Percentiles rank a stretch among this genome's conserved stretches.
Conservation (phyloP, 2,329 filamentous ascomycete genomes). For the Pyricularia sp. region DNA sequence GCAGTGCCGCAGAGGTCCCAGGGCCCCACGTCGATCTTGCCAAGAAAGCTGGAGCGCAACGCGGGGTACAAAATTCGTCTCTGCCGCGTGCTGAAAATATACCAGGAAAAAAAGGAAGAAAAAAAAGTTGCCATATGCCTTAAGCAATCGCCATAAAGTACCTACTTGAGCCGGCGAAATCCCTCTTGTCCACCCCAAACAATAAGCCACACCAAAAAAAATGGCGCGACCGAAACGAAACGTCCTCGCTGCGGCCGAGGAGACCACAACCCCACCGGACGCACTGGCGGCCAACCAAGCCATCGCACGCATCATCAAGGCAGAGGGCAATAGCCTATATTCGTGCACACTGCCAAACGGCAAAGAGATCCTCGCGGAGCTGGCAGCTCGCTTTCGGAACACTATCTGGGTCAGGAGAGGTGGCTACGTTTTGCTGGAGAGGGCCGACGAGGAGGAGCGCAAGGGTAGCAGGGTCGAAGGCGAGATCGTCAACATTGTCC, state of each 20-base stretch:
- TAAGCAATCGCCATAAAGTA: no score
- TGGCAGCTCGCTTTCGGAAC: constrained; percentile 73
- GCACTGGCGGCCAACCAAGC: constrained; percentile 51
- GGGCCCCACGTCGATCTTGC: background rate
- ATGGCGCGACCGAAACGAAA: constrained; percentile 73
- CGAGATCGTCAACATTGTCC: constrained; percentile 86
- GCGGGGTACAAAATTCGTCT: background rate
- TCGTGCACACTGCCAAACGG: constrained; percentile 62
- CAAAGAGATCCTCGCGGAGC: constrained; percentile 63
- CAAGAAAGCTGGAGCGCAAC: background rate
- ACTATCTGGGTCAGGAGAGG: constrained; percentile 90
- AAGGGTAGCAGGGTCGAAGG: constrained; percentile 71
- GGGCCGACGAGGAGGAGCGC: constrained; percentile 50
- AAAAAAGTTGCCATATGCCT: background rate
- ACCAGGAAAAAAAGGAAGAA: background rate
- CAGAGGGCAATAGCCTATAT: constrained; percentile 85
- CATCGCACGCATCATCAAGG: constrained; percentile 71
- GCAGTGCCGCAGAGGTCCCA: background rate
- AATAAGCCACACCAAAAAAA: background rate
- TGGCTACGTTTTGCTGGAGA: constrained; percentile 76
- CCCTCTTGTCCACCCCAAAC: background rate
- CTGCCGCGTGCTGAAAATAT: background rate
- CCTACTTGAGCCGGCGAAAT: background rate
- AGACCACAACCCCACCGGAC: constrained; percentile 51
- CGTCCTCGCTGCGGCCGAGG: constrained; percentile 68